Percentiles rank a stretch among this genome's conserved stretches.
Conservation (phyloP, 495 filamentous ascomycete species). For the Cercophora sp. region DNA sequence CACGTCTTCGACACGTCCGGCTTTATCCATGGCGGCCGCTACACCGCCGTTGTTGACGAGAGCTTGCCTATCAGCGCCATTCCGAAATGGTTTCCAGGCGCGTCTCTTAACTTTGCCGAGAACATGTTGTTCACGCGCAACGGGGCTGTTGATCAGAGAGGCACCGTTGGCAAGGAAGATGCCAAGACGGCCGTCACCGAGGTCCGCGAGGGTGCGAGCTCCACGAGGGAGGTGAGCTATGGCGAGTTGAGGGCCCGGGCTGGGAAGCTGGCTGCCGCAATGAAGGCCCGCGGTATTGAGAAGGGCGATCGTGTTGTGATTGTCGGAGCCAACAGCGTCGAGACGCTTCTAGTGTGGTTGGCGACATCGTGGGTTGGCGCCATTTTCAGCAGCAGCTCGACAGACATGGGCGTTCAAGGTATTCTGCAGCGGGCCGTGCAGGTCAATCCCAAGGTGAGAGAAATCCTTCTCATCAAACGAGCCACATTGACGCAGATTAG, state of each 20-base stretch:
- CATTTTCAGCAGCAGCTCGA: conserved; percentile 66
- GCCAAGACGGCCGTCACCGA: conserved; percentile 64
- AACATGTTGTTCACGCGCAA: conserved; percentile 53
- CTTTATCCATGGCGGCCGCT: conserved; percentile 59
- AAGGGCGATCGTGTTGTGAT: conserved; percentile 70
- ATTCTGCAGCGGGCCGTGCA: conserved; percentile 70
- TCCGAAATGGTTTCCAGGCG: conserved; percentile 65
- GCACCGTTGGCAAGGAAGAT: conserved; percentile 61
- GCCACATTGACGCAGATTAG: too few relatives aligned
- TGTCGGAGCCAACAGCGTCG: conserved; percentile 68
- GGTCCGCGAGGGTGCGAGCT: conserved; percentile 63
- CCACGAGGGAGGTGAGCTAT: conserved; percentile 59
- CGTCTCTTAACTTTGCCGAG: conserved; percentile 60
- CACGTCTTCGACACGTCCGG: conserved; percentile 55
- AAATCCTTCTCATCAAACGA: too few relatives aligned
- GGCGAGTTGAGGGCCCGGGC: conserved; percentile 54
- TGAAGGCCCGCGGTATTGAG: conserved; percentile 57
- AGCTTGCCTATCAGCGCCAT: conserved; percentile 61
- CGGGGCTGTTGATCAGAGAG: conserved; percentile 26
- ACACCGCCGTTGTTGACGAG: conserved; percentile 62
- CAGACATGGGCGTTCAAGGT: conserved; percentile 76
- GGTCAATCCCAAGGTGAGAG: conserved; percentile 64
- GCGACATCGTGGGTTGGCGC: conserved; percentile 63
- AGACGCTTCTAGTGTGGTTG: conserved; percentile 63
- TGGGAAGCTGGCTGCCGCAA: conserved; percentile 54